Base-by-base conservation (phyloP, 129 eudicot genomes). In the Erigeron canadensis region DNA sequence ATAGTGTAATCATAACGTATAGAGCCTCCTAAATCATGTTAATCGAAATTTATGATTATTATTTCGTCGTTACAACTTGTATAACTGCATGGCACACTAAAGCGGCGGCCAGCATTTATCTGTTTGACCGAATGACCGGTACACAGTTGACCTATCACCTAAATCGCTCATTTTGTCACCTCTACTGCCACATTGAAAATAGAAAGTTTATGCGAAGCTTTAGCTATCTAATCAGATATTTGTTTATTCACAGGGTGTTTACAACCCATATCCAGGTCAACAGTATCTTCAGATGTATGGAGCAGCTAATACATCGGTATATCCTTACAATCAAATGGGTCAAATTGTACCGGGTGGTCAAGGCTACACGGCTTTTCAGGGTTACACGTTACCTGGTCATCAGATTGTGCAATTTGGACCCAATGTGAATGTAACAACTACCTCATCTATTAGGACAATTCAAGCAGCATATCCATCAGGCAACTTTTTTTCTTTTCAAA, bases 211-310 rank as follows among this genome's bases (percentile, higher is more conserved):
- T 70, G 39, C 5, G 2, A 13, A 54, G 28, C 61, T 16, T 22
- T 6, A 46, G 12, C 53, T 64, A 50, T 74, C 69, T 59, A 42
- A 54, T 28, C 16, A 53, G 53, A 15, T 39, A 19, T 71, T 23
- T 47, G 7, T 39, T 44, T 45, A 34, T 71, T 70, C 43, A 11
- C 74, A 94, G 99, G 97, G 97, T 19, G 82, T 79, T 75, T 90
- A 90, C 86, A 87, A 84, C 63, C 89, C 92, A 44, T 87, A 87
- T 79, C 75, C 84, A 72, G 76, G 87, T 75, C 98, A 94, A 82
- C 98, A 89, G 69, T 94, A 87, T 80, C 90, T 90, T 78, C 97
- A 86, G 22, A 58, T 86, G 55, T 92, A 92, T 72, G 96, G 96
- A 48, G 85, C 84, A 57, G 79, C 80, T 43, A 83, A 84, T 81